Percentiles rank a stretch among this genome's conserved stretches.
Conservation (phyloP, 2,329 filamentous ascomycete species). For the Colletotrichum shisoi region DNA sequence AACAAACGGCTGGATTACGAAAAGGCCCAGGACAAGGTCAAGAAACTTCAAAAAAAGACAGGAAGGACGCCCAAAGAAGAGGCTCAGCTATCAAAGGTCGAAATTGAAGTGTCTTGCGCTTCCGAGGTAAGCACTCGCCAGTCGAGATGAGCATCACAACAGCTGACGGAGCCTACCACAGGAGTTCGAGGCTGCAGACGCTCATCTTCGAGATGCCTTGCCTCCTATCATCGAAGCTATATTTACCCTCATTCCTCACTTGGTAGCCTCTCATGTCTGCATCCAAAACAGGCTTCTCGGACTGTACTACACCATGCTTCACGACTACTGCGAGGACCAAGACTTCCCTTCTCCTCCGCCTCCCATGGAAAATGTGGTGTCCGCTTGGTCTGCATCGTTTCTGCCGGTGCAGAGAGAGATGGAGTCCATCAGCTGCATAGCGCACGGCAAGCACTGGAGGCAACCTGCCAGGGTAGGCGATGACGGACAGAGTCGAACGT, state of each 20-base stretch:
- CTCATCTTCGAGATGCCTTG: conserved; percentile 74
- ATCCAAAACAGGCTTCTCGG: conserved; percentile 81
- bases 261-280: conserved; percentile 74
- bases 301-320: conserved; percentile 78
- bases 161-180: conserved; percentile 45
- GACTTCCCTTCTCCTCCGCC: conserved; percentile 76
- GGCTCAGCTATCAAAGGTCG: conserved; percentile 71
- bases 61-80: conserved; percentile 78
- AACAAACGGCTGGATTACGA: conserved; percentile 85
- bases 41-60: conserved; percentile 73
- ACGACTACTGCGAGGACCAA: conserved; percentile 74
- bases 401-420: conserved; percentile 70
- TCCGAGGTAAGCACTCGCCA: conserved; percentile 62
- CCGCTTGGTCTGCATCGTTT: conserved; percentile 70
- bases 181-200: conserved; percentile 78
- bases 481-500: conserved; percentile 44
- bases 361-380: conserved; percentile 74
- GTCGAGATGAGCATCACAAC: too few species aligned
- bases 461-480: conserved; percentile 50
- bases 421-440: conserved; percentile 70
- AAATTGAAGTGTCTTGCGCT: conserved; percentile 71
- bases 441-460: conserved; percentile 71
- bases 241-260: conserved; percentile 76
- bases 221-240: conserved; percentile 75
- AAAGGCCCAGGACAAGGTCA: conserved; percentile 74